Conservation (phyloP, 2,329 filamentous ascomycete species). For the Stylonectria norvegica region DNA sequence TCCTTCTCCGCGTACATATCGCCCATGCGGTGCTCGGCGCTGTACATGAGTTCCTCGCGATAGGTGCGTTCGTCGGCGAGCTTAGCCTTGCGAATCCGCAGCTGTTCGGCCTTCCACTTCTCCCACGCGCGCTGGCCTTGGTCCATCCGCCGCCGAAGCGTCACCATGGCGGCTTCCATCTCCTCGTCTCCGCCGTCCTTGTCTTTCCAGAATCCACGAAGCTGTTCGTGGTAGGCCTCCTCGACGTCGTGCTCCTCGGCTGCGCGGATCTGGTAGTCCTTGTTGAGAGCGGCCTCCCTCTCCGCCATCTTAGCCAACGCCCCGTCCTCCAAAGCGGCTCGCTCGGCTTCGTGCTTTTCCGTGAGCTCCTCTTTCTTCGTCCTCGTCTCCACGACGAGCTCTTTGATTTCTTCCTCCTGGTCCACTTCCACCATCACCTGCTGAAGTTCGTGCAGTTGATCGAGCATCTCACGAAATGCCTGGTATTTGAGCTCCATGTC, state of each 20-base stretch:
- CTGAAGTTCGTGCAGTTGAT: conserved; percentile 42
- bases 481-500: conserved; percentile 39
- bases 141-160: conserved; percentile 41
- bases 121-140: conserved; percentile 39
- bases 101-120: conserved; percentile 39
- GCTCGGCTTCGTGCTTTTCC: conserved; percentile 33
- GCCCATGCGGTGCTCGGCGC: conserved; percentile 31
- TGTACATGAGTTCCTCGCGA: conserved; percentile 42
- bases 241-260: conserved; percentile 43
- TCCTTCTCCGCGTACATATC: conserved; percentile 29
- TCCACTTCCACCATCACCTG: conserved; percentile 33
- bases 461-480: conserved; percentile 35
- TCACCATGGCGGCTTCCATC: conserved; percentile 32
- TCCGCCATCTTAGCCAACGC: conserved; percentile 30
- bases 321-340: conserved; percentile 25
- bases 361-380: conserved; percentile 29
- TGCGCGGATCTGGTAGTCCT: conserved; percentile 41
- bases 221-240: conserved; percentile 39
- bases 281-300: conserved; percentile 33
- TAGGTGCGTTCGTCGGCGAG: conserved; percentile 40
- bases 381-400: conserved; percentile 23
- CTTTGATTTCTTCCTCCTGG: conserved; percentile 36
- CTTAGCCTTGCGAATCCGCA: conserved; percentile 33
- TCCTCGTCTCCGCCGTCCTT: conserved; percentile 32
- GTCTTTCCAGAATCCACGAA: conserved; percentile 38